Conservation (phyloP, 2,329 filamentous ascomycete species). For the Aureobasidium lini region DNA sequence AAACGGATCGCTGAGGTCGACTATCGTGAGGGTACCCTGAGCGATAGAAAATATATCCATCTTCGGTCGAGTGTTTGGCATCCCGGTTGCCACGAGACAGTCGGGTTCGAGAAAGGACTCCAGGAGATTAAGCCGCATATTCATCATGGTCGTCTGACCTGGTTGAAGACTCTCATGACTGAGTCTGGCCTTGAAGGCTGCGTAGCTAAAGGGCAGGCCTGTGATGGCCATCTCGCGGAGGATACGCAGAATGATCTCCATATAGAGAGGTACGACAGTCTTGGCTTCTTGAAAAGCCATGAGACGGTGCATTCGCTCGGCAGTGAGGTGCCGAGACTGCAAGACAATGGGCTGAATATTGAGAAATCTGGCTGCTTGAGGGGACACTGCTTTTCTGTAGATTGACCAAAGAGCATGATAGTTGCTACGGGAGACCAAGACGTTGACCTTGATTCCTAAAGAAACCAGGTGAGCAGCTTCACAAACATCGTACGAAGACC, state of each 20-base stretch:
- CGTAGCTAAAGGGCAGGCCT: constrained; percentile 42
- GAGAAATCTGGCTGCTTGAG: constrained; percentile 30
- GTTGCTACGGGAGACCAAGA: constrained; percentile 47
- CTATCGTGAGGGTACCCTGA: constrained; percentile 52
- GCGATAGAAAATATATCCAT: constrained; percentile 23
- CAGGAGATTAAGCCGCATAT: constrained; percentile 53
- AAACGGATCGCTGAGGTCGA: constrained; percentile 68
- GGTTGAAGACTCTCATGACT: constrained; percentile 34
- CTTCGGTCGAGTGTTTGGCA: background rate
- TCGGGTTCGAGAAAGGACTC: constrained; percentile 53
- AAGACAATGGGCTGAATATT: constrained; percentile 41
- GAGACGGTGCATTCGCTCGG: constrained; percentile 46
- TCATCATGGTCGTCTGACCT: constrained; percentile 50
- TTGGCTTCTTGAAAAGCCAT: constrained; percentile 44
- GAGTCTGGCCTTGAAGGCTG: constrained; percentile 37
- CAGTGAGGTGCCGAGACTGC: constrained; percentile 42
- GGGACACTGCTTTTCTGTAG: constrained; percentile 34
- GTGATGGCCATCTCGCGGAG: constrained; percentile 49
- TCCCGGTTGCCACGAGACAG: constrained; percentile 3
- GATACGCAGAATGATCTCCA: constrained; percentile 48
- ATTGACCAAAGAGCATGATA: constrained; percentile 33
- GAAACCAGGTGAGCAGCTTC: constrained; percentile 52
- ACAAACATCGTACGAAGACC: constrained; percentile 44
- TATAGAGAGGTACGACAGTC: constrained; percentile 47
- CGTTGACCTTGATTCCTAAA: constrained; percentile 38